Conservation (phyloP, 345 rosid species). For the Abelmoschus esculentus region DNA sequence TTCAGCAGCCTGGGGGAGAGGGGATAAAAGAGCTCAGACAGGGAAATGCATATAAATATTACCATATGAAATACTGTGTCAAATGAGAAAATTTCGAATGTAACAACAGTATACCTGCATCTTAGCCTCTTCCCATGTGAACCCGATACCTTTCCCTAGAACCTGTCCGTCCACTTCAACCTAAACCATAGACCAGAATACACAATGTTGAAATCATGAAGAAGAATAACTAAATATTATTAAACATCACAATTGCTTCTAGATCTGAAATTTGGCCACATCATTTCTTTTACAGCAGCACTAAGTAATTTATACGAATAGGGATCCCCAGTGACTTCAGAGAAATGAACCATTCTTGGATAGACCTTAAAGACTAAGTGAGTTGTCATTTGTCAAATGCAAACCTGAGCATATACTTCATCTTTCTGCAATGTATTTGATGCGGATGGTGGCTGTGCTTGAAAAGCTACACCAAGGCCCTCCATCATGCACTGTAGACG, state of each 20-base stretch:
- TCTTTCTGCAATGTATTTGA: constrained; percentile 54
- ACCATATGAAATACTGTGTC: constrained; percentile 1
- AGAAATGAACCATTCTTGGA: background rate
- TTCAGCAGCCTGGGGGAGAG: constrained; percentile 61
- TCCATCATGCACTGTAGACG: constrained; percentile 65
- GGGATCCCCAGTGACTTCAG: background rate
- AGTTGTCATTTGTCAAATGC: constrained; percentile 12
- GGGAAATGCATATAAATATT: background rate
- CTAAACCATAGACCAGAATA: constrained; percentile 31
- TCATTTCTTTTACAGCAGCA: too few relatives aligned
- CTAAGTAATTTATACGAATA: background rate
- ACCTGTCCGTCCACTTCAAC: constrained; percentile 89
- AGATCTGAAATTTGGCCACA: too few relatives aligned
- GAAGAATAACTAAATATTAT: background rate
- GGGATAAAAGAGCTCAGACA: constrained; percentile 7
- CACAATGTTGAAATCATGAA: background rate
- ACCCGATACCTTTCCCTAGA: constrained; percentile 77
- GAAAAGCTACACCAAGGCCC: constrained; percentile 64
- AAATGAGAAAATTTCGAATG: background rate
- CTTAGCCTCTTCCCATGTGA: constrained; percentile 92
- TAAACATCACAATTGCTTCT: background rate
- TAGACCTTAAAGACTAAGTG: background rate
- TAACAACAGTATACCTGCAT: constrained; percentile 45
- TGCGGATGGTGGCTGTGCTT: constrained; percentile 43
- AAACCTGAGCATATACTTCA: constrained; percentile 83